Evolutionary conservation across 1,284 basidiomycete genomes (phyloP).

Genomic region (Ustilago nuda): DNA sequence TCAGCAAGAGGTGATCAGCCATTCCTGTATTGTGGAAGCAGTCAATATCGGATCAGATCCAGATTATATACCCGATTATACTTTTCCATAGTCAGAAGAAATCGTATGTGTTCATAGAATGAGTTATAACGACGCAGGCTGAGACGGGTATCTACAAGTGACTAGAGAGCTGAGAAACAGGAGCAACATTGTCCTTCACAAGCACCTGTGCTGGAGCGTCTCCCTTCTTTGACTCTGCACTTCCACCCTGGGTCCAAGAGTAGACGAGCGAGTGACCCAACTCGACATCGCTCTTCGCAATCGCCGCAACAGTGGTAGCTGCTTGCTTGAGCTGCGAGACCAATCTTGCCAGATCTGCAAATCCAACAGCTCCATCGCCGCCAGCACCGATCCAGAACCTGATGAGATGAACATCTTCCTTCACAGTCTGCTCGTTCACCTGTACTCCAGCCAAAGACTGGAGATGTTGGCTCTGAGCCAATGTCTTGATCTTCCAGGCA

Average conservation of each 20-base stretch:
- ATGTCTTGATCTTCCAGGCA: slow-evolving; percentile 26
- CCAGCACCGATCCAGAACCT: slow-evolving; percentile 38
- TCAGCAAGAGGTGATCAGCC: slow-evolving; percentile 14
- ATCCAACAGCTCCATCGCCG: slow-evolving; percentile 23
- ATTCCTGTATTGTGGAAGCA: background rate
- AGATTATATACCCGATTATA: slow-evolving; percentile 25
- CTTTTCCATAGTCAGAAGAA: background rate
- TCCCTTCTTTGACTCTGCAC: slow-evolving; percentile 3
- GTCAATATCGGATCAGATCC: background rate
- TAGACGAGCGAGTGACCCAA: slow-evolving; percentile 38
- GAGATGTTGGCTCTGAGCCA: slow-evolving; percentile 11
- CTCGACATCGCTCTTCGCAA: slow-evolving; percentile 20
- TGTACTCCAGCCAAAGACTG: slow-evolving; percentile 27
- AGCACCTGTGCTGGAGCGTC: background rate
- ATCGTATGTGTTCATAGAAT: background rate
- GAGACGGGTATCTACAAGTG: slow-evolving; percentile 8
- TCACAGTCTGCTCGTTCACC: slow-evolving; percentile 8
- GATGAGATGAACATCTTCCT: slow-evolving; percentile 33
- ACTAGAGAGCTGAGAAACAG: slow-evolving; percentile 4
- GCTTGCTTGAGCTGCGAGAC: slow-evolving; percentile 30
- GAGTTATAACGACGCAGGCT: background rate
- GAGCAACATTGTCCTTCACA: background rate
- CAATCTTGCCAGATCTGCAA: slow-evolving; percentile 31
- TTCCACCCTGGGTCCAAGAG: slow-evolving; percentile 22
- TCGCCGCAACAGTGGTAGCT: slow-evolving; percentile 3